These are phyloP conservation scores for Grifola frondosa DNA, from an alignment of 1,284 basidiomycete species.

Conservation along the genomic window DNA sequence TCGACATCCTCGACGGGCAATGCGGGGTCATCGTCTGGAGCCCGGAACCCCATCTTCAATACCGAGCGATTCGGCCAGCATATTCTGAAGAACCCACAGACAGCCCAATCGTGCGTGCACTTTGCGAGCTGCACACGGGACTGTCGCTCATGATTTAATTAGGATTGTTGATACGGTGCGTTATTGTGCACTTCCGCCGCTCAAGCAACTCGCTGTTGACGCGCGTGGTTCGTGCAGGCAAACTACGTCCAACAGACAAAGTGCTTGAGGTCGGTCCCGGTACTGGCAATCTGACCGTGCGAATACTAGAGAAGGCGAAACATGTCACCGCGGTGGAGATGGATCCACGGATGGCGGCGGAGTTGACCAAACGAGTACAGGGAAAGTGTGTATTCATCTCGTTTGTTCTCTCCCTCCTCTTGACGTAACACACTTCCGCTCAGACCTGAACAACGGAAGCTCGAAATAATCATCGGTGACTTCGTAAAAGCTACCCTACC, in stretches of 20 bases:
- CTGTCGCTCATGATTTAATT: slow-evolving; percentile 15
- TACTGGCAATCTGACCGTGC: slow-evolving; percentile 95
- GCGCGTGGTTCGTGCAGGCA: slow-evolving; percentile 55
- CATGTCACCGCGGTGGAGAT: slow-evolving; percentile 94
- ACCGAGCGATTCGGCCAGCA: slow-evolving; percentile 96
- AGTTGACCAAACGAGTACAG: slow-evolving; percentile 95
- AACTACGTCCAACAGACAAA: slow-evolving; percentile 92
- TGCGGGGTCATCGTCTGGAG: slow-evolving; percentile 43
- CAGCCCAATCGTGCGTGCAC: slow-evolving; percentile 77
- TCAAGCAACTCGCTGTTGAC: slow-evolving; percentile 4
- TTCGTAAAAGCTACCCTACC: slow-evolving; percentile 97
- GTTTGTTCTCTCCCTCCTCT: neutral
- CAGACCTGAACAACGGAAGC: slow-evolving; percentile 92
- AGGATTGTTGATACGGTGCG: slow-evolving; percentile 80
- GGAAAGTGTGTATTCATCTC: slow-evolving; percentile 77
- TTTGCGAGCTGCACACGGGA: no score
- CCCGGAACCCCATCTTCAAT: slow-evolving; percentile 87
- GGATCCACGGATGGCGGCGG: slow-evolving; percentile 99
- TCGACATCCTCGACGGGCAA: slow-evolving; percentile 45
- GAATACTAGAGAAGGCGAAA: slow-evolving; percentile 93
- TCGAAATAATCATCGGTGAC: slow-evolving; percentile 94
- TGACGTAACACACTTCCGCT: slow-evolving; percentile 3
- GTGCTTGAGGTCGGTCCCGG: slow-evolving; percentile 98
- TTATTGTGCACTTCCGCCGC: neutral
- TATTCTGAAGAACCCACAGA: slow-evolving; percentile 92